Conservation (phyloP, 768 basidiomycete species). For the Podaxis rugospora region DNA sequence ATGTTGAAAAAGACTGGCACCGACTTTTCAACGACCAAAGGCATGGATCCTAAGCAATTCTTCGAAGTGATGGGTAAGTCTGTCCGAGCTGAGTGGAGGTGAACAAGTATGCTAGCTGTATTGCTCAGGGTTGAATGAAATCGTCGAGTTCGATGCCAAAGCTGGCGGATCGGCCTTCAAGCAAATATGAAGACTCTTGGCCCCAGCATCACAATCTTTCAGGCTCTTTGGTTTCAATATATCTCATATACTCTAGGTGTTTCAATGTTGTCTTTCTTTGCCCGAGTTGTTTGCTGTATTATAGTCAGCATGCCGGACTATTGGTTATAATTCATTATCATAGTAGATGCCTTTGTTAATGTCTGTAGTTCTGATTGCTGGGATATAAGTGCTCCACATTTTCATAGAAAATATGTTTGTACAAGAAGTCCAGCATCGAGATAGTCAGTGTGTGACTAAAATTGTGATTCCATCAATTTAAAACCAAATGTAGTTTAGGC, state of each 20-base stretch:
- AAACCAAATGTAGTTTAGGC: neutral
- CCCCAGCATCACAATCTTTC: neutral
- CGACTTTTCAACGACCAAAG: conserved; percentile 52
- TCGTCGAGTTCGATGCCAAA: conserved; percentile 15
- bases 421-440: neutral
- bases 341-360: neutral
- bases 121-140: conserved; percentile 11
- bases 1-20: conserved; percentile 76
- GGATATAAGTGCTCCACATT: neutral
- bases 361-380: neutral
- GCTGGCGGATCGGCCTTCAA: conserved; percentile 16
- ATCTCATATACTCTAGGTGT: neutral
- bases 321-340: neutral
- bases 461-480: neutral
- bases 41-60: conserved; percentile 77
- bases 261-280: neutral
- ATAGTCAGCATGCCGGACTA: neutral
- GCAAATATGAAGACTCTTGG: conserved; percentile 1
- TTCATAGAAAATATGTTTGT: neutral
- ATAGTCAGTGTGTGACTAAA: neutral
- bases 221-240: neutral
- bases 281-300: neutral
- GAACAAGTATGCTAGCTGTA: neutral
- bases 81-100: neutral
- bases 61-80: conserved; percentile 68